Evolutionary conservation across 1,139 yeast species (phyloP).

Genomic region (Geotrichum aggregatum): DNA sequence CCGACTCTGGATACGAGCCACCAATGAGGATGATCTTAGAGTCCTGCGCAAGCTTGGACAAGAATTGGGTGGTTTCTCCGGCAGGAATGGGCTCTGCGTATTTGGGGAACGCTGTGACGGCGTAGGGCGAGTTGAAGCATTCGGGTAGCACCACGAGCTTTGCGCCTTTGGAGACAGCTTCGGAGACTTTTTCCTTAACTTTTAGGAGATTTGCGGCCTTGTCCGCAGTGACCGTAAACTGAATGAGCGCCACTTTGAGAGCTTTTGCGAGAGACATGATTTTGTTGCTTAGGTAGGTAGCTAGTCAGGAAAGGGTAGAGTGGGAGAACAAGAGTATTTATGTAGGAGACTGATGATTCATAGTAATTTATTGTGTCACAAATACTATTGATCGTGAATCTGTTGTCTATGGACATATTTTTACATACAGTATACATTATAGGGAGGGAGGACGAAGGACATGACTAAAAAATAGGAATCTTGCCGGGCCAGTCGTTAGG

Average conservation of each 20-base stretch:
- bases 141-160: conserved; percentile 69
- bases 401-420: too few species aligned
- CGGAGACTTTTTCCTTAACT: conserved; percentile 51
- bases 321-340: too few species aligned
- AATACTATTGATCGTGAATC: too few species aligned
- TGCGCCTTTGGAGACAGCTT: conserved; percentile 49
- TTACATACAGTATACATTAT: neutral
- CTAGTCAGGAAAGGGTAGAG: too few species aligned
- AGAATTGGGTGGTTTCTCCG: conserved; percentile 62
- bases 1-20: conserved; percentile 85
- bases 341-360: too few species aligned
- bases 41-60: conserved; percentile 60
- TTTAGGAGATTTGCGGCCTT: conserved; percentile 58
- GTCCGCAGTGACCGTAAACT: conserved; percentile 69
- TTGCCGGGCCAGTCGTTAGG: conserved; percentile 70
- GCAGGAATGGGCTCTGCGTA: conserved; percentile 73
- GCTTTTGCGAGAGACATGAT: conserved; percentile 32
- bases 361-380: too few species aligned
- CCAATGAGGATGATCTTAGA: conserved; percentile 67
- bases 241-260: conserved; percentile 68
- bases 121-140: conserved; percentile 93
- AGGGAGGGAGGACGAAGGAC: conserved; percentile 9
- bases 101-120: conserved; percentile 77
- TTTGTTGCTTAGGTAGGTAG: neutral
- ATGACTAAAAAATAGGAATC: conserved; percentile 52